Conservation (phyloP, 1,139 yeast species). For the Suhomyces chickasaworum region DNA sequence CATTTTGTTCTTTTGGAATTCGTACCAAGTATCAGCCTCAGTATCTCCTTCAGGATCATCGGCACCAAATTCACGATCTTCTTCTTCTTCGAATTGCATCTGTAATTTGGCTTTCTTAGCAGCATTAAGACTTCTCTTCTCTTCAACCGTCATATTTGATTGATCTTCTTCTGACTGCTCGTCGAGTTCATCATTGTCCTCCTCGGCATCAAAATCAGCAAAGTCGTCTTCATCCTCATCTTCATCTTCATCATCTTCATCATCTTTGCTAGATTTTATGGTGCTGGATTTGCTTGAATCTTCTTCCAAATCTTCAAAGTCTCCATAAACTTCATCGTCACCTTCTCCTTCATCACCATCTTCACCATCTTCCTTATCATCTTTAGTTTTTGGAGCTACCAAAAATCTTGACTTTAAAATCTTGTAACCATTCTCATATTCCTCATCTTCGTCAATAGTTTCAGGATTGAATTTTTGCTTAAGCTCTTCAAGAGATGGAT, state of each 20-base stretch:
- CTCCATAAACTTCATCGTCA: constrained; percentile 66
- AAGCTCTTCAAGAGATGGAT: constrained; percentile 53
- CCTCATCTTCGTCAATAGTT: constrained; percentile 36
- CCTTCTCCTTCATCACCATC: constrained; percentile 40
- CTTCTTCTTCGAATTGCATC: constrained; percentile 89
- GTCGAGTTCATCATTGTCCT: constrained; percentile 34
- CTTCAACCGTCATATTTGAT: constrained; percentile 55
- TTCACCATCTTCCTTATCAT: constrained; percentile 37
- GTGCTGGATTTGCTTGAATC: constrained; percentile 17
- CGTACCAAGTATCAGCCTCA: constrained; percentile 95
- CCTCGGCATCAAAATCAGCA: constrained; percentile 54
- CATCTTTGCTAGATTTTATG: constrained; percentile 19
- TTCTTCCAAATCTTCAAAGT: constrained; percentile 73
- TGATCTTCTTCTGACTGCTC: constrained; percentile 35
- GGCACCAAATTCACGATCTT: constrained; percentile 72
- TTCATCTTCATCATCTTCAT: constrained; percentile 24
- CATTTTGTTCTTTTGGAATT: constrained; percentile 93
- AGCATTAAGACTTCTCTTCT: constrained; percentile 79
- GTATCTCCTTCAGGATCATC: constrained; percentile 74
- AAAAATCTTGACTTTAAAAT: constrained; percentile 61
- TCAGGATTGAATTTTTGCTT: constrained; percentile 54
- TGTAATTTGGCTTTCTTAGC: constrained; percentile 86
- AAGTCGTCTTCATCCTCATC: constrained; percentile 45
- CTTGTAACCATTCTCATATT: constrained; percentile 49
- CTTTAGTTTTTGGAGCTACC: constrained; percentile 61